Conservation (phyloP, 495 filamentous ascomycete genomes). For the Podospora pseudocomata region DNA sequence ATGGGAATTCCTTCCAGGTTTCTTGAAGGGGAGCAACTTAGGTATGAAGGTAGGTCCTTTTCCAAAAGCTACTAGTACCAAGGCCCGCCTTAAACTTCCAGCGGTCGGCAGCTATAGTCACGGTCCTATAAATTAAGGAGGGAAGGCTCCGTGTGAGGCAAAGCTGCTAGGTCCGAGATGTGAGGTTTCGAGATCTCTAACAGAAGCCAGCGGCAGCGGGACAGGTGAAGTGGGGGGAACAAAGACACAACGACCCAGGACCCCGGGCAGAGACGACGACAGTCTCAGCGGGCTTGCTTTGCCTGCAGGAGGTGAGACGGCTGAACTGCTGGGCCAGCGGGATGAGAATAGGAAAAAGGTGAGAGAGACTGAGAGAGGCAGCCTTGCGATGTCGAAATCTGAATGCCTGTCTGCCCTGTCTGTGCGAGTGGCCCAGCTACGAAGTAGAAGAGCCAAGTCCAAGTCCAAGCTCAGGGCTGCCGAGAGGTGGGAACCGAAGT, state of each 20-base stretch:
- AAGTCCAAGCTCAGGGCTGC: not conserved
- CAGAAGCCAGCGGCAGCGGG: not conserved
- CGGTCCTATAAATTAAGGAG: not conserved
- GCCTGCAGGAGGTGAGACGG: not conserved
- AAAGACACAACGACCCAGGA: not conserved
- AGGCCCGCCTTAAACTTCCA: not conserved
- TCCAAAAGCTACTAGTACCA: not conserved
- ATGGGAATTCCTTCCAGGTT: not conserved
- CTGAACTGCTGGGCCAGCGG: not conserved
- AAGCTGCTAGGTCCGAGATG: not conserved
- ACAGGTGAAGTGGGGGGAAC: not conserved
- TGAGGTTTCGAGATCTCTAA: not conserved
- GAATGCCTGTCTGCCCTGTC: not conserved
- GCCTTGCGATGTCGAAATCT: conserved; percentile 1
- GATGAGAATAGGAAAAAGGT: not conserved
- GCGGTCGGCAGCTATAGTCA: not conserved
- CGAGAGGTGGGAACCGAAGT: not conserved
- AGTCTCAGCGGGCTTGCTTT: not conserved
- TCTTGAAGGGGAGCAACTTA: not conserved
- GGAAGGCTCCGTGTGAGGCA: not conserved
- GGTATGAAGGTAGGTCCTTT: not conserved
- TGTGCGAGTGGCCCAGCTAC: conserved; percentile 10
- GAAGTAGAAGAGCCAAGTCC: not conserved
- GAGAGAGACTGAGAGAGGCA: conserved; percentile 4
- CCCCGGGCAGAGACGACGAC: not conserved